These are phyloP conservation scores for Arabidopsis arenosa DNA, from an alignment of 345 rosid species.

Conservation along the genomic window DNA sequence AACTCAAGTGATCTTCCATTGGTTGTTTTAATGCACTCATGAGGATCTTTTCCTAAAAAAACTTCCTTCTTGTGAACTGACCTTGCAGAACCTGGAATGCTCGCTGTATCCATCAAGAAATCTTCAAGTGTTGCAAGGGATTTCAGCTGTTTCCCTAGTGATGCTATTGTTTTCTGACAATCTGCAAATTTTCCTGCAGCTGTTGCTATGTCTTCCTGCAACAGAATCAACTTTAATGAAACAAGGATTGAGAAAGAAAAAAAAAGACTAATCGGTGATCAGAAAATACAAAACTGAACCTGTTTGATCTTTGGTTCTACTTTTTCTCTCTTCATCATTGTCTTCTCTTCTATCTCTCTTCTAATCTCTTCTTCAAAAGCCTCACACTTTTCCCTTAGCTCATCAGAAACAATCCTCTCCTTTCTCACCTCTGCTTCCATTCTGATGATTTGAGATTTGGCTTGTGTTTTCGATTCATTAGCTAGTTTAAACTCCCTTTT, in stretches of 20 bases:
- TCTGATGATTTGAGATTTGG: slow-evolving; percentile 58
- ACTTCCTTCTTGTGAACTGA: slow-evolving; percentile 52
- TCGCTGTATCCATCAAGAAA: slow-evolving; percentile 74
- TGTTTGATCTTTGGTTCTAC: slow-evolving; percentile 77
- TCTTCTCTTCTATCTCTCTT: slow-evolving; percentile 19
- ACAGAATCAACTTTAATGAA: slow-evolving; percentile 18
- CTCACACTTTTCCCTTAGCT: slow-evolving; percentile 56
- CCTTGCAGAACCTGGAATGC: slow-evolving; percentile 42
- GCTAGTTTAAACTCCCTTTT: slow-evolving; percentile 52
- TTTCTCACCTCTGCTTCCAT: slow-evolving; percentile 60
- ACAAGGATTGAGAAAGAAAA: neutral
- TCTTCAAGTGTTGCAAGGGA: slow-evolving; percentile 94
- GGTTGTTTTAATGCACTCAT: slow-evolving; percentile 24
- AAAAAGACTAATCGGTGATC: neutral
- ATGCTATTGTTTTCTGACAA: slow-evolving; percentile 91
- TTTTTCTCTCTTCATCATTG: slow-evolving; percentile 45
- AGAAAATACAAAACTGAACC: slow-evolving; percentile 39
- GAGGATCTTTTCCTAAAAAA: slow-evolving; percentile 45
- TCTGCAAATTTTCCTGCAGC: slow-evolving; percentile 86
- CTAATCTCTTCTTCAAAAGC: slow-evolving; percentile 59
- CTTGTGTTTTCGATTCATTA: slow-evolving; percentile 53
- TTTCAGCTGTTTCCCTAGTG: slow-evolving; percentile 79
- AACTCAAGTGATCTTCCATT: slow-evolving; percentile 36
- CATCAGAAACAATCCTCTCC: slow-evolving; percentile 59
- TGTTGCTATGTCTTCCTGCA: slow-evolving; percentile 77